Percentiles rank a stretch among this genome's conserved stretches.
These are phyloP conservation scores for Dryas octopetala DNA, from an alignment of 306 rosid species.

Conservation along the genomic window DNA sequence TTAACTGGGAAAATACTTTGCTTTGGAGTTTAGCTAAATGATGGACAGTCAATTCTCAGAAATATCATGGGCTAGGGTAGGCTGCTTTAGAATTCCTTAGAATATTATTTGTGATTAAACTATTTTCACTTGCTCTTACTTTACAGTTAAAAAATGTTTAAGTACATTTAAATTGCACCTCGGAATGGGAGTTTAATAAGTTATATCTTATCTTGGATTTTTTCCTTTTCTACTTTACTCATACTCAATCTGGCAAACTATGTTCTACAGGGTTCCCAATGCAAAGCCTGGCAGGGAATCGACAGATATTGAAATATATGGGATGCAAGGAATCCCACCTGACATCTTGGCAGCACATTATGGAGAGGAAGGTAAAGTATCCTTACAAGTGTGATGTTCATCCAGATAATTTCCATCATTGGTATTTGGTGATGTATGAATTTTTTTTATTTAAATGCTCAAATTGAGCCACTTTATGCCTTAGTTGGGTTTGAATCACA, in stretches of 20 bases:
- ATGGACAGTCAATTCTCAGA: background rate
- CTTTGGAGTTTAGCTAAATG: background rate
- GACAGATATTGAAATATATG: slow-evolving; percentile 94
- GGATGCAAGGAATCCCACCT: slow-evolving; percentile 99
- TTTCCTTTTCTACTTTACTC: background rate
- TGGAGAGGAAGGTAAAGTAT: slow-evolving; percentile 79
- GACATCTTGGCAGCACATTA: slow-evolving; percentile 91
- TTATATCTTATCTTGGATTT: background rate
- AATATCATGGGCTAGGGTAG: background rate
- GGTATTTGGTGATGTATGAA: background rate
- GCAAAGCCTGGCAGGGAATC: slow-evolving; percentile 90
- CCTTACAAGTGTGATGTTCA: background rate
- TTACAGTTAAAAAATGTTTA: background rate
- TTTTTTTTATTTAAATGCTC: background rate
- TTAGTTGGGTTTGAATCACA: background rate
- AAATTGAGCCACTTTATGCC: background rate
- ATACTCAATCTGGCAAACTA: slow-evolving; percentile 4
- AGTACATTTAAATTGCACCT: background rate
- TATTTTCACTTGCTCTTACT: background rate
- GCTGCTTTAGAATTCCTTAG: background rate
- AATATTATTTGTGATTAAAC: background rate
- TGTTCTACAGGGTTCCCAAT: slow-evolving; percentile 76
- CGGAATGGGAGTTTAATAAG: background rate
- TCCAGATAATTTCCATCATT: background rate
- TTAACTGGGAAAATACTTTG: background rate